These are phyloP conservation scores for Irpex rosettiformis DNA, from an alignment of 1,284 basidiomycete genomes.

Conservation along the genomic window DNA sequence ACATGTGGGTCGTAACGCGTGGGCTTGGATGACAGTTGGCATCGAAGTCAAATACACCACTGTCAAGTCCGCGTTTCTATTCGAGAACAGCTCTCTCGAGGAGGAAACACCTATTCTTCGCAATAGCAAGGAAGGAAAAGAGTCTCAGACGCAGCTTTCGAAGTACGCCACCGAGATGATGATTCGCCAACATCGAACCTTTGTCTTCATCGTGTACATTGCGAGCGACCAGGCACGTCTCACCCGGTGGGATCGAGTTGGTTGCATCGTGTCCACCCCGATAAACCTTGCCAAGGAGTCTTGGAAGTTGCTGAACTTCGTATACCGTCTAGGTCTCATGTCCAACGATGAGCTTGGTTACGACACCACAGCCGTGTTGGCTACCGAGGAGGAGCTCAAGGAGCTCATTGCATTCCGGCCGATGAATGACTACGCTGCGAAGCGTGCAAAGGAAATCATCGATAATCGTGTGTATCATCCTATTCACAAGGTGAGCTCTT, in stretches of 20 bases:
- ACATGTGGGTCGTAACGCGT: slow-evolving; percentile 1
- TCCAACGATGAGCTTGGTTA: not conserved
- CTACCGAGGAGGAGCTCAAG: not conserved
- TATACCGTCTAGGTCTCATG: slow-evolving; percentile 18
- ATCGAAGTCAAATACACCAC: slow-evolving; percentile 1
- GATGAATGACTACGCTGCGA: not conserved
- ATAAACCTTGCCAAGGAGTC: slow-evolving; percentile 12
- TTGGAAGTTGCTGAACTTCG: slow-evolving; percentile 15
- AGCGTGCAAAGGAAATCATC: not conserved
- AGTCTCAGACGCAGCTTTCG: slow-evolving; percentile 5
- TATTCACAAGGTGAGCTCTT: not conserved
- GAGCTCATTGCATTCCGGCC: not conserved
- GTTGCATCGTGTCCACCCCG: slow-evolving; percentile 14
- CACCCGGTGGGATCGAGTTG: slow-evolving; percentile 20
- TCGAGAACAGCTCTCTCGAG: not conserved
- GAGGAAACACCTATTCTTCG: too few species aligned
- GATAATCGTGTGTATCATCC: not conserved
- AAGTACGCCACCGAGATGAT: slow-evolving; percentile 12
- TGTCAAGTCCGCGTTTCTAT: not conserved
- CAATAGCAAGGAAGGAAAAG: not conserved
- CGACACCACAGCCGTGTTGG: not conserved
- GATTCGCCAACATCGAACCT: slow-evolving; percentile 18
- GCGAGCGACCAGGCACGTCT: slow-evolving; percentile 9
- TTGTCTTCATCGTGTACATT: slow-evolving; percentile 16
- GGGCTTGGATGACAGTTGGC: slow-evolving; percentile 1